Conservation (phyloP, 106 monocot species). For the Dendrobium chrysotoxum region DNA sequence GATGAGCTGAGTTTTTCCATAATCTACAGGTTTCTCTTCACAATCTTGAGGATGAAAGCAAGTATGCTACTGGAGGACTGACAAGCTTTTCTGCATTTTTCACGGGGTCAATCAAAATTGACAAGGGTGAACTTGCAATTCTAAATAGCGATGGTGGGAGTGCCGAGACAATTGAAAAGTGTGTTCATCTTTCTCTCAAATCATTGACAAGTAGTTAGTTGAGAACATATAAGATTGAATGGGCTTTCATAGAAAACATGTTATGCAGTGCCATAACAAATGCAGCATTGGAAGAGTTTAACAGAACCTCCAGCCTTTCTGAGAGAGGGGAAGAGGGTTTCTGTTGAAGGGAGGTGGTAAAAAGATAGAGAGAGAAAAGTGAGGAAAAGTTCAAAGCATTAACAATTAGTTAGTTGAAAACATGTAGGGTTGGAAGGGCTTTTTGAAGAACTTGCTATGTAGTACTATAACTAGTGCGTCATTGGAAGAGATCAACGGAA, state of each 20-base stretch:
- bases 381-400: not conserved
- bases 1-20: slow-evolving; percentile 13
- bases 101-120: slow-evolving; percentile 69
- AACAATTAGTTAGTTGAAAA: not conserved
- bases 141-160: slow-evolving; percentile 57
- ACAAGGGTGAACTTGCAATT: slow-evolving; percentile 75
- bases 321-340: not conserved
- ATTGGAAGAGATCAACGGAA: not conserved
- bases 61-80: slow-evolving; percentile 50
- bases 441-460: not conserved
- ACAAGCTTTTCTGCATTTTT: slow-evolving; percentile 30
- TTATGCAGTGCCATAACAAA: not conserved
- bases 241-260: not conserved
- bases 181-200: slow-evolving; percentile 10
- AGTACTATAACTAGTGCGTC: not conserved
- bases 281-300: not conserved
- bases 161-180: slow-evolving; percentile 61
- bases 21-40: slow-evolving; percentile 56
- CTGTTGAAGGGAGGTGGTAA: not conserved
- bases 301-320: not conserved
- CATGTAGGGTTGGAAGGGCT: not conserved
- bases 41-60: slow-evolving; percentile 46
- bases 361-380: not conserved
- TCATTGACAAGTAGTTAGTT: not conserved
- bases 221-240: not conserved